A percentile compares a stretch with the other conserved stretches of the same genome.
phyloP scores from a whole-genome alignment of 495 filamentous ascomycete genomes.

The Penicillium coprophilum region DNA sequence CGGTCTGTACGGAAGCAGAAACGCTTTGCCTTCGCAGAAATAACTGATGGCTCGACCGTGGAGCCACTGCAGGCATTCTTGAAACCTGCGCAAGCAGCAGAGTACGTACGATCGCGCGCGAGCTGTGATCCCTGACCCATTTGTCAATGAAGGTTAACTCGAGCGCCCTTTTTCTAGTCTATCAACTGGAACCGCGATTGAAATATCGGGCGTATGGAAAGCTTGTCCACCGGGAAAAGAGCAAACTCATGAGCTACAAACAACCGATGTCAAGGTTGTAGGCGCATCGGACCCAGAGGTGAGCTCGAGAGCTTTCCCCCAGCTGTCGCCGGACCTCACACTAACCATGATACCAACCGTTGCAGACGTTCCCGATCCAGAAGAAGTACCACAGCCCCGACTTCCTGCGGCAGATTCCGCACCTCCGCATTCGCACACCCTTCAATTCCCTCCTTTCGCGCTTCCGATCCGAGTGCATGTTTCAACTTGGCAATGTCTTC shows the following conservation, averaged over 20 bases:
- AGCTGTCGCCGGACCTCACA: neutral
- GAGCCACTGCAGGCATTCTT: slow-evolving; percentile 80
- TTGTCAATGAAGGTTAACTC: slow-evolving; percentile 9
- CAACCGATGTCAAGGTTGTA: slow-evolving; percentile 63
- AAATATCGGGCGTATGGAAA: slow-evolving; percentile 76
- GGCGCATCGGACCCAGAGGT: slow-evolving; percentile 79
- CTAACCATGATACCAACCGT: slow-evolving; percentile 12
- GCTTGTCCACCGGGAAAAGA: slow-evolving; percentile 63
- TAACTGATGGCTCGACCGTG: slow-evolving; percentile 85
- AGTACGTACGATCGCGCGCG: slow-evolving; percentile 53
- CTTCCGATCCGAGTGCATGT: slow-evolving; percentile 83
- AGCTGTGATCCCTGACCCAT: neutral
- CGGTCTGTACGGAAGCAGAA: slow-evolving; percentile 87
- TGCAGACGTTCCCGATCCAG: slow-evolving; percentile 82
- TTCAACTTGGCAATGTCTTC: slow-evolving; percentile 72
- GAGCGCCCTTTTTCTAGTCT: slow-evolving; percentile 52
- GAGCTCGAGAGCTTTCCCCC: slow-evolving; percentile 22
- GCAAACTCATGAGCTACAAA: slow-evolving; percentile 80
- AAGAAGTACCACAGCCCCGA: slow-evolving; percentile 92
- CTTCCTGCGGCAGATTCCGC: slow-evolving; percentile 84
- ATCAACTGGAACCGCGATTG: slow-evolving; percentile 74
- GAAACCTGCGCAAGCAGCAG: slow-evolving; percentile 68
- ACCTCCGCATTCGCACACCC: slow-evolving; percentile 82
- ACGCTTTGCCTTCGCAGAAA: slow-evolving; percentile 72
- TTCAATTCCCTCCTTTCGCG: slow-evolving; percentile 77